Percentiles rank a stretch among this genome's conserved stretches.
Evolutionary conservation across 768 basidiomycete genomes (phyloP).

Genomic region (Amanita phalloides): DNA sequence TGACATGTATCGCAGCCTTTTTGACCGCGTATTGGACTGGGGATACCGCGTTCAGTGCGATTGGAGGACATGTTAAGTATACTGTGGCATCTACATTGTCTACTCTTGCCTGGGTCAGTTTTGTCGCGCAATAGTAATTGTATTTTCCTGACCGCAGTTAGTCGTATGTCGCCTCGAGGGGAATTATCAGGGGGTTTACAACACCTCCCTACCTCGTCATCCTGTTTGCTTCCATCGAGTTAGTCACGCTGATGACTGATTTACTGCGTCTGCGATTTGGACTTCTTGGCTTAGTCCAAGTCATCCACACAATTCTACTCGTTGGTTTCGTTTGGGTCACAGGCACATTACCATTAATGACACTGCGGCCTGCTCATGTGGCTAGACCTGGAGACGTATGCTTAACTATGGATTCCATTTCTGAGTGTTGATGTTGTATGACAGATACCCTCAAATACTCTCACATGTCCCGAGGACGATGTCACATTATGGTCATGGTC

Average conservation of each 20-base stretch:
- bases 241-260: slow-evolving; percentile 9
- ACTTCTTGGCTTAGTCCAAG: neutral
- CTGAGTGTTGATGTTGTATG: neutral
- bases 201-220: slow-evolving; percentile 46
- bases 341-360: slow-evolving; percentile 46
- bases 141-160: slow-evolving; percentile 13
- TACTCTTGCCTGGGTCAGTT: slow-evolving; percentile 40
- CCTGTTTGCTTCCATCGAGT: slow-evolving; percentile 28
- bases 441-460: slow-evolving; percentile 36
- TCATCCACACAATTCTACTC: slow-evolving; percentile 20
- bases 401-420: slow-evolving; percentile 1
- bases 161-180: slow-evolving; percentile 32
- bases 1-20: slow-evolving; percentile 28
- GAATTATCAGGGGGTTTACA: slow-evolving; percentile 27
- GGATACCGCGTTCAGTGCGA: slow-evolving; percentile 24
- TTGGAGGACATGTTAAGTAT: slow-evolving; percentile 13
- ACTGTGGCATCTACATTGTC: slow-evolving; percentile 19
- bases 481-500: slow-evolving; percentile 57
- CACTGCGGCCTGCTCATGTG: slow-evolving; percentile 33
- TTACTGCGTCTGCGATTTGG: slow-evolving; percentile 2
- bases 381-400: slow-evolving; percentile 38
- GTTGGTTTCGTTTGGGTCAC: slow-evolving; percentile 34
- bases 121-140: slow-evolving; percentile 1
- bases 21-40: slow-evolving; percentile 32
- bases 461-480: slow-evolving; percentile 56